phyloP scores from a whole-genome alignment of 306 rosid species.

The Citrullus colocynthis region DNA sequence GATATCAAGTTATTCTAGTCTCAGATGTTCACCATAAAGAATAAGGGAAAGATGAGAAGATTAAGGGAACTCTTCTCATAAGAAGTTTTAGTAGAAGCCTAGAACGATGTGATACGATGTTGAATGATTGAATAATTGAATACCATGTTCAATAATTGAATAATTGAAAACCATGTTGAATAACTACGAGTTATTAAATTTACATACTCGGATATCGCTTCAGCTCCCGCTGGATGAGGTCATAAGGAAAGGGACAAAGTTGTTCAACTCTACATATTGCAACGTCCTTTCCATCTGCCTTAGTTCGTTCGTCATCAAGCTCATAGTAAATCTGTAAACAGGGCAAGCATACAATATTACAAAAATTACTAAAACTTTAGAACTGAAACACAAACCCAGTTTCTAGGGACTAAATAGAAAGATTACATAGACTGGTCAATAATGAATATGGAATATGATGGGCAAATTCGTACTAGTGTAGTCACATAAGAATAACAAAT shows the following conservation, averaged over 20 bases:
- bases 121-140: not conserved
- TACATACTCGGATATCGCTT: slow-evolving; percentile 89
- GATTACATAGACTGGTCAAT: not conserved
- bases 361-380: not conserved
- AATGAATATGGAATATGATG: not conserved
- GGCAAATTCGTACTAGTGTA: not conserved
- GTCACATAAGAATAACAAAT: not conserved
- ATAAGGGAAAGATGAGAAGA: not conserved
- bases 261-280: slow-evolving; percentile 95
- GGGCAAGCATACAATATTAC: not conserved
- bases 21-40: not conserved
- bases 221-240: slow-evolving; percentile 84
- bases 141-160: not conserved
- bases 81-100: not conserved
- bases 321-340: slow-evolving; percentile 75
- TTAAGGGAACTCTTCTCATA: not conserved
- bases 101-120: not conserved
- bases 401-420: not conserved
- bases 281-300: slow-evolving; percentile 58
- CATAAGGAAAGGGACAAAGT: slow-evolving; percentile 93
- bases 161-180: slow-evolving; percentile 11
- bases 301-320: slow-evolving; percentile 68
- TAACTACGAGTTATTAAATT: too few relatives aligned
- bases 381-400: not conserved
- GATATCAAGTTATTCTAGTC: not conserved